phyloP scores from a whole-genome alignment of 352 stramenopile species.

The Phytophthora agathidicida region DNA sequence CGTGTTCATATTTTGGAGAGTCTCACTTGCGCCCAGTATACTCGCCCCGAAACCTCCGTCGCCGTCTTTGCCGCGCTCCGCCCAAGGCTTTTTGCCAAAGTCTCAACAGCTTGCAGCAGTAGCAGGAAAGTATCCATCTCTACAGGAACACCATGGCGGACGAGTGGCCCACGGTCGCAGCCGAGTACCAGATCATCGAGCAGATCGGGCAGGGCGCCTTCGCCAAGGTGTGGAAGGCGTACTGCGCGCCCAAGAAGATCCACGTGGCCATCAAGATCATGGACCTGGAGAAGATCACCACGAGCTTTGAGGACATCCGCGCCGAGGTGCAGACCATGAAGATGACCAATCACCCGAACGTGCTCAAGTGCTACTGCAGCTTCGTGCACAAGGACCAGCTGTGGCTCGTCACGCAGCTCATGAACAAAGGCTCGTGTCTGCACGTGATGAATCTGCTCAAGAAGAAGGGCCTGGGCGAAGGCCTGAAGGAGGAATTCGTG shows the following conservation, averaged over 20 bases:
- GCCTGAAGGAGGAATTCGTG: constrained; percentile 95
- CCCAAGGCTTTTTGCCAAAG: constrained; percentile 5
- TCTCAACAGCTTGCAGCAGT: too few relatives aligned
- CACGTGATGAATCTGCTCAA: constrained; percentile 96
- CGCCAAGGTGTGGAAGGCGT: constrained; percentile 97
- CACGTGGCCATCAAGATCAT: constrained; percentile 99
- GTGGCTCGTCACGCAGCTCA: constrained; percentile 99
- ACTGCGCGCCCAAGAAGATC: constrained; percentile 87
- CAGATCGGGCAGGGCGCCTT: constrained; percentile 96
- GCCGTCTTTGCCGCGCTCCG: constrained; percentile 23
- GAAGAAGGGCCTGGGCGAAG: constrained; percentile 90
- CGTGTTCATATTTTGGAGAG: constrained; percentile 23
- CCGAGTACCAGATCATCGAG: constrained; percentile 91
- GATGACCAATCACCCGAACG: constrained; percentile 97
- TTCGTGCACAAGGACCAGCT: constrained; percentile 98
- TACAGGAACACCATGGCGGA: constrained; percentile 58
- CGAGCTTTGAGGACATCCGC: constrained; percentile 92
- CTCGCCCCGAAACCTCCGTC: constrained; percentile 27
- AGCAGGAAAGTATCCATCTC: constrained; percentile 34
- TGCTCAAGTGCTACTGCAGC: constrained; percentile 97
- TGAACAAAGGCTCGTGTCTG: constrained; percentile 98
- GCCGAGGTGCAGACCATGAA: constrained; percentile 99
- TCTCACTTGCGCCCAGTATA: constrained; percentile 14
- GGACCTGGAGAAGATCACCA: constrained; percentile 99
- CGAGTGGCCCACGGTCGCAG: constrained; percentile 85